These are phyloP conservation scores for Leucaena leucocephala DNA, from an alignment of 306 rosid species.

Conservation along the genomic window DNA sequence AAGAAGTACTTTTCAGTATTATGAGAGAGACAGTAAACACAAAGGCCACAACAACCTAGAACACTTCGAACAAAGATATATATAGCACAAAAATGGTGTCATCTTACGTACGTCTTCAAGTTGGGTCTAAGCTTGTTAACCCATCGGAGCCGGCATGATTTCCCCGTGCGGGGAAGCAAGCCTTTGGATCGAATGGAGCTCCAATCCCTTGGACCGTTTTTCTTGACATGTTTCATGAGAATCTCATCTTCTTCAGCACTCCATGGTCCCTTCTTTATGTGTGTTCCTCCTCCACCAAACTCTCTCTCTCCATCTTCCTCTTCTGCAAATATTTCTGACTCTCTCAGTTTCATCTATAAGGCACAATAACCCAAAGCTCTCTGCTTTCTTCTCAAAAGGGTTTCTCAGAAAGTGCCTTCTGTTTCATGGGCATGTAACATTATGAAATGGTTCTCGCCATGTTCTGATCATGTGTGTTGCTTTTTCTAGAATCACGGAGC, in stretches of 20 bases:
- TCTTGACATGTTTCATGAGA: slow-evolving; percentile 47
- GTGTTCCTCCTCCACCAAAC: slow-evolving; percentile 20
- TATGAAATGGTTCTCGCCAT: neutral
- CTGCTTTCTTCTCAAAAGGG: neutral
- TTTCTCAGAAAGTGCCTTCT: neutral
- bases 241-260: slow-evolving; percentile 67
- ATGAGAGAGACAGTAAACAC: neutral
- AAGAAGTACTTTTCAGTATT: neutral
- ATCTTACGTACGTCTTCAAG: slow-evolving; percentile 59
- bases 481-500: neutral
- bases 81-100: neutral
- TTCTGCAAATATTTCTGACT: neutral
- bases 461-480: slow-evolving; percentile 25
- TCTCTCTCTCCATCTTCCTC: slow-evolving; percentile 40
- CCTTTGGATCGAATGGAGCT: slow-evolving; percentile 80
- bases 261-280: slow-evolving; percentile 68
- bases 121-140: slow-evolving; percentile 65
- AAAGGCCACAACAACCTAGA: no score
- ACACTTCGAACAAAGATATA: neutral
- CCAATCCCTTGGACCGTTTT: slow-evolving; percentile 66
- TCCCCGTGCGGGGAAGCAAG: slow-evolving; percentile 54
- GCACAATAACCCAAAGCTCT: neutral
- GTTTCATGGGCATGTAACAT: neutral
- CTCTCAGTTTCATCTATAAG: slow-evolving; percentile 4
- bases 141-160: slow-evolving; percentile 73